Base-by-base conservation (phyloP, 768 basidiomycete species). In the Trametes coccinea region DNA sequence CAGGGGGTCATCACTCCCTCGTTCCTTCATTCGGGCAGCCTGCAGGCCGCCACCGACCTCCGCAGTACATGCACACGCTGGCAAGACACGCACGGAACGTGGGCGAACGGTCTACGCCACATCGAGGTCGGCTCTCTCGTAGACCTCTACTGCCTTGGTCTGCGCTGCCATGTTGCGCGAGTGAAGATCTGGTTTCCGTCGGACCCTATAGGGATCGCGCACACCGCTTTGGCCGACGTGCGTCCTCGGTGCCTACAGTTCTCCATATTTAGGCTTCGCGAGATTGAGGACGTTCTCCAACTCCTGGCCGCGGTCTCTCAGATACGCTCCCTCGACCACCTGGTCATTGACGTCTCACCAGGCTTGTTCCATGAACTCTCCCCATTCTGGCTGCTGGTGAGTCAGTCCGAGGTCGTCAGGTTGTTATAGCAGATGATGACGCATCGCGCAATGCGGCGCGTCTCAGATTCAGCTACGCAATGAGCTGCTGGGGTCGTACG, bases 91-190 rank as follows among this genome's bases (percentile, higher is more conserved):
- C 53, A 45, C 41, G 53, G 53, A 4, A 54, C 53, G 5, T 54
- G 53, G 53, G 2, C 53, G 1, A 30, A n/a, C 29, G 53, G 53
- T 13, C 14, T 54, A 16, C 27, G 29, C 17, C 43, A 44, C 41
- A 40, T 54, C 16, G 5, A 27, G 3, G 53, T 54, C 10, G 10
- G 16, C 6, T 30, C 41, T n/a, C 10, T 45, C 27, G 4, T 45
- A 29, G 43, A 44, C 53, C 41, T 54, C 41, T 54, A 54, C 41
- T 31, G 29, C 13, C 53, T 54, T 13, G 53, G 53, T 6, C 41
- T 54, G 13, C 30, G 29, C 16, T 54, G 53, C 16, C 29, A 33
- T 13, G 41, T 54, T 9, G 17, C 40, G 2, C 9, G 53, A 16
- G 5, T 54, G 14, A 41, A 54, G 13, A 3, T 54, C 6, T 17